A percentile compares a stretch with the other conserved stretches of the same genome.
Evolutionary conservation across 2,329 filamentous ascomycete species (phyloP).

Genomic region (Fusarium nisikadoi): DNA sequence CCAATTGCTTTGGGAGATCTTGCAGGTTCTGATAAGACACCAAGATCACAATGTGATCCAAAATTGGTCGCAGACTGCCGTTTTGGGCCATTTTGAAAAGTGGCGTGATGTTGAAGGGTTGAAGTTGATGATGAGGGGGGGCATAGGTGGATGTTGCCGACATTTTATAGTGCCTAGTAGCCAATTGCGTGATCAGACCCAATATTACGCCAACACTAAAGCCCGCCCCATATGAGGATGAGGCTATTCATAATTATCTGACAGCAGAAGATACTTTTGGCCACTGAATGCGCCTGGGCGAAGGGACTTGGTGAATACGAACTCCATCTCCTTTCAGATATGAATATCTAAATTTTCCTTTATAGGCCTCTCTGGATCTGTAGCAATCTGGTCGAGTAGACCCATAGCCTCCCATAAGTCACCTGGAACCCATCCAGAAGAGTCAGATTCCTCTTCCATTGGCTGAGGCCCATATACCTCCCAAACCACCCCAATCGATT

Average conservation of each 20-base stretch:
- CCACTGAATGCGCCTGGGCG: neutral
- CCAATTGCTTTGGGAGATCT: constrained; percentile 3
- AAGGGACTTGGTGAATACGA: too few species aligned
- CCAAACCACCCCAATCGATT: fast-evolving
- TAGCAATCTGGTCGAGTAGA: fast-evolving
- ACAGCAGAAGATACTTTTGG: neutral
- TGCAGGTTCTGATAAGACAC: constrained; percentile 21
- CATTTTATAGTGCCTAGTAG: neutral
- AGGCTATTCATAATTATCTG: too few species aligned
- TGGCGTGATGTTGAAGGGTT: fast-evolving
- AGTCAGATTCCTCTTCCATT: neutral
- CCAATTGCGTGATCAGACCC: constrained; percentile 22
- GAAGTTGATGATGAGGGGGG: neutral
- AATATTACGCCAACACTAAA: constrained; percentile 10
- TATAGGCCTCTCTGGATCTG: neutral
- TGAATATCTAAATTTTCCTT: fast-evolving
- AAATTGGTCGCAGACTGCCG: neutral
- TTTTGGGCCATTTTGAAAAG: fast-evolving
- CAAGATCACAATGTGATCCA: constrained; percentile 27
- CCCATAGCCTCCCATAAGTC: neutral
- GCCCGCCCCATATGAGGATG: neutral
- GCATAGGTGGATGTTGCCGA: fast-evolving
- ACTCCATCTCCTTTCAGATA: too few species aligned
- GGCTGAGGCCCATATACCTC: neutral
- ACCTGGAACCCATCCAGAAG: neutral